Evolutionary conservation across 352 stramenopile genomes (phyloP).

Genomic region (Pythium coloratum): DNA sequence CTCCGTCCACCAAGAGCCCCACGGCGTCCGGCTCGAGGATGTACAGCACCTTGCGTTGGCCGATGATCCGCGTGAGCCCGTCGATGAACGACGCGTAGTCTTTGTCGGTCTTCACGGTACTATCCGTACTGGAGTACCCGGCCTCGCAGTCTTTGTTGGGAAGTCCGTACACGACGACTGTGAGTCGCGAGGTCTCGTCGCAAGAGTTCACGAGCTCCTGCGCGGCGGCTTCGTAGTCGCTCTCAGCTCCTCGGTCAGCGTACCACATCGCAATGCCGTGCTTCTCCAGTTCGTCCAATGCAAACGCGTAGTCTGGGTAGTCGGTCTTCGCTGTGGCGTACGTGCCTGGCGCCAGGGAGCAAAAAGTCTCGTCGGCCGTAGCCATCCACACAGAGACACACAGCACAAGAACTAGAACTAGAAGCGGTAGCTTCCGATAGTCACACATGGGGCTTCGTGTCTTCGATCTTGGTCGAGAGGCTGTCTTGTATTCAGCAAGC

Average conservation of each 20-base stretch:
- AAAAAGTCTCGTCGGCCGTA: neutral
- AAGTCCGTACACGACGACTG: slow-evolving; percentile 70
- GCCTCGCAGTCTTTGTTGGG: slow-evolving; percentile 73
- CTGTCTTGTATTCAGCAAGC: too few species aligned
- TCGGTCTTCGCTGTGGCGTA: slow-evolving; percentile 48
- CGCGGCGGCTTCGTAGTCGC: slow-evolving; percentile 39
- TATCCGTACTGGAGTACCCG: slow-evolving; percentile 39
- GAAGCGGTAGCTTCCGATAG: neutral
- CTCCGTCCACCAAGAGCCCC: slow-evolving; percentile 44
- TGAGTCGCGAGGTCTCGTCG: slow-evolving; percentile 42
- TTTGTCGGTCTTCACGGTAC: slow-evolving; percentile 31
- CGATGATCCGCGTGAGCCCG: slow-evolving; percentile 39
- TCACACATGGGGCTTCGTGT: too few species aligned
- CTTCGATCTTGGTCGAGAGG: too few species aligned
- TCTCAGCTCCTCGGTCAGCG: slow-evolving; percentile 36
- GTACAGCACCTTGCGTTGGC: slow-evolving; percentile 63
- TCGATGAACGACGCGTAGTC: slow-evolving; percentile 54
- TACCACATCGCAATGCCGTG: slow-evolving; percentile 60
- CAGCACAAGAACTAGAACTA: neutral
- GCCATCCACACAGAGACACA: neutral
- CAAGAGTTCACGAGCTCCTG: slow-evolving; percentile 39
- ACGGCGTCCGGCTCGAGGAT: slow-evolving; percentile 66
- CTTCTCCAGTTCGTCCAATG: slow-evolving; percentile 59
- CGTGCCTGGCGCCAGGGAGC: slow-evolving; percentile 26
- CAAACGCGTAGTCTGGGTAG: slow-evolving; percentile 48